phyloP scores from a whole-genome alignment of 2,329 filamentous ascomycete genomes.

The Talaromyces piceae region DNA sequence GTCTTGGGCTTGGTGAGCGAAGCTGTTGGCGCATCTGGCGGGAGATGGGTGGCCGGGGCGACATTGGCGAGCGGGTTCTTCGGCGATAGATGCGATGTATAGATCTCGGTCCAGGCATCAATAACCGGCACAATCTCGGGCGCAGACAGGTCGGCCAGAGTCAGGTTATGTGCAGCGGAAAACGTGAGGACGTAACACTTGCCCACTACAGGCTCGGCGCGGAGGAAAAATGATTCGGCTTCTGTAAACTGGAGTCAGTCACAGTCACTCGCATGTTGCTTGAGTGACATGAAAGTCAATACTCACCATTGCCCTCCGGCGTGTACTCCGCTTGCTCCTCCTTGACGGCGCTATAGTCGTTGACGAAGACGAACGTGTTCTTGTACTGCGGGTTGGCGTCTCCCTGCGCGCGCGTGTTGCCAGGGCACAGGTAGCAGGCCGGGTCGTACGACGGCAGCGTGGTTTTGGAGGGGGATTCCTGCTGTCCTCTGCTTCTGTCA shows the following conservation, averaged over 20 bases:
- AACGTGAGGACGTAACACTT: constrained; percentile 98
- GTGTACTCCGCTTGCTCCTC: constrained; percentile 79
- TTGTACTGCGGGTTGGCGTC: constrained; percentile 80
- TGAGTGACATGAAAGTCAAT: neutral
- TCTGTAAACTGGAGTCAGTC: constrained; percentile 38
- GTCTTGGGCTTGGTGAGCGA: constrained; percentile 51
- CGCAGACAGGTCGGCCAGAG: constrained; percentile 79
- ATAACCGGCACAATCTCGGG: constrained; percentile 73
- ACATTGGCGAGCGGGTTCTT: constrained; percentile 55
- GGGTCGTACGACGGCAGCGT: constrained; percentile 75
- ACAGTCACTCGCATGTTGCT: neutral
- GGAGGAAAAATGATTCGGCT: constrained; percentile 67
- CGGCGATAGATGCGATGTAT: constrained; percentile 70
- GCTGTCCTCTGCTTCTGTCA: constrained; percentile 55
- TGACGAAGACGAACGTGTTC: constrained; percentile 87
- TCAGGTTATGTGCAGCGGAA: constrained; percentile 81
- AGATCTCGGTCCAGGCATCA: constrained; percentile 86
- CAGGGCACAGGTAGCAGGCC: constrained; percentile 89
- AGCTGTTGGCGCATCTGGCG: constrained; percentile 40
- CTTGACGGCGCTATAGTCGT: constrained; percentile 96
- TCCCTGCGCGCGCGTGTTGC: constrained; percentile 81
- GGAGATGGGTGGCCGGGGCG: constrained; percentile 40
- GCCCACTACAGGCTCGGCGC: constrained; percentile 78
- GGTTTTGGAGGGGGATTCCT: constrained; percentile 63
- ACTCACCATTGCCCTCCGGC: constrained; percentile 40